Evolutionary conservation across 2,329 filamentous ascomycete genomes (phyloP).

Genomic region (Sporothrix humicola): DNA sequence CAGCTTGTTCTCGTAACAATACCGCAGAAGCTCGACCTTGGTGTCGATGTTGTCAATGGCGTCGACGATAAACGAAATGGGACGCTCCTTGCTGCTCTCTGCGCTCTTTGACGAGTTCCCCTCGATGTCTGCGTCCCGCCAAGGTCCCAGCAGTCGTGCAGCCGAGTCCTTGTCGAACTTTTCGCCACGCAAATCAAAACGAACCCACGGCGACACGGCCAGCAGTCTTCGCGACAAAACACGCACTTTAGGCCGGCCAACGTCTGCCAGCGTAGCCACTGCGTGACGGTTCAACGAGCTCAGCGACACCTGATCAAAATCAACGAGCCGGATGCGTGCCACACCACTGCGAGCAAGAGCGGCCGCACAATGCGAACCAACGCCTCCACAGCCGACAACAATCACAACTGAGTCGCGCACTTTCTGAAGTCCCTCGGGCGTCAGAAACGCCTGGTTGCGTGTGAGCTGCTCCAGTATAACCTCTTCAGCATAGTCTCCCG

Average conservation of each 20-base stretch:
- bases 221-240: slow-evolving; percentile 80
- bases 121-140: slow-evolving; percentile 61
- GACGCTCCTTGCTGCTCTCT: slow-evolving; percentile 37
- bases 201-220: slow-evolving; percentile 88
- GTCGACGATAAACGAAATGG: slow-evolving; percentile 87
- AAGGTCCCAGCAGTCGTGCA: slow-evolving; percentile 68
- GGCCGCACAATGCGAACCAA: slow-evolving; percentile 88
- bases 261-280: slow-evolving; percentile 90
- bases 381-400: slow-evolving; percentile 90
- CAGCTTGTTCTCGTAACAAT: slow-evolving; percentile 78
- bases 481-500: slow-evolving; percentile 72
- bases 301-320: slow-evolving; percentile 97
- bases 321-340: slow-evolving; percentile 83
- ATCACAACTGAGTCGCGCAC: slow-evolving; percentile 83
- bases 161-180: slow-evolving; percentile 77
- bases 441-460: slow-evolving; percentile 89
- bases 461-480: slow-evolving; percentile 94
- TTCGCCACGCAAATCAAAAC: slow-evolving; percentile 84
- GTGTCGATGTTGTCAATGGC: slow-evolving; percentile 99
- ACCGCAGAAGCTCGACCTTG: slow-evolving; percentile 87
- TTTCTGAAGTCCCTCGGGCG: slow-evolving; percentile 76
- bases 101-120: background rate
- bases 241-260: slow-evolving; percentile 89
- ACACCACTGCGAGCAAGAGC: slow-evolving; percentile 89
- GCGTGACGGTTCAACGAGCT: slow-evolving; percentile 96